These are phyloP conservation scores for Phaeosphaeria sp. DNA, from an alignment of 2,329 filamentous ascomycete species.

Conservation along the genomic window DNA sequence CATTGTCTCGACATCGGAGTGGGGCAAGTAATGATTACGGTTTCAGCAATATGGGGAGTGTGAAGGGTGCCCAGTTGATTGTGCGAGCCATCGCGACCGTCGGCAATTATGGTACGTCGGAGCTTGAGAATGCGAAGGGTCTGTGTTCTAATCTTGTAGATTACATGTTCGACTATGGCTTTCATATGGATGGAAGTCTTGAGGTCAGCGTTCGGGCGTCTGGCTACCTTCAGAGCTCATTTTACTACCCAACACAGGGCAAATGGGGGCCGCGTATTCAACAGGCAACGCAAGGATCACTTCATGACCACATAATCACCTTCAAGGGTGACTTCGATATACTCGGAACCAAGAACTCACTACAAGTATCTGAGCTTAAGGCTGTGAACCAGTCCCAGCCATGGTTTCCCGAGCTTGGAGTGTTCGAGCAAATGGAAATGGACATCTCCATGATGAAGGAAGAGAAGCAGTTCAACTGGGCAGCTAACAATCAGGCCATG, in stretches of 20 bases:
- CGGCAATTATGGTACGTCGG: conserved; percentile 47
- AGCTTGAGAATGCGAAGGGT: too few species aligned
- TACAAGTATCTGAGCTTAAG: conserved; percentile 42
- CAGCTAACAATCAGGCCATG: conserved; percentile 53
- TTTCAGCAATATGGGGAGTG: conserved; percentile 30
- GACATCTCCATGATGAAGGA: conserved; percentile 40
- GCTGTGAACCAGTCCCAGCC: conserved; percentile 29
- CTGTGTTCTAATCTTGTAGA: conserved; percentile 32
- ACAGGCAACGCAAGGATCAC: conserved; percentile 44
- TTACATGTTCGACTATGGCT: conserved; percentile 40
- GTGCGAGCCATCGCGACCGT: conserved; percentile 51
- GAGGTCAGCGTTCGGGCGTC: conserved; percentile 43
- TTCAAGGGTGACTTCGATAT: conserved; percentile 53
- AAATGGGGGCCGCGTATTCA: conserved; percentile 50
- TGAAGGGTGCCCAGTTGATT: conserved; percentile 44
- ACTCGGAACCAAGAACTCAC: conserved; percentile 40
- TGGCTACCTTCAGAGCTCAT: conserved; percentile 40
- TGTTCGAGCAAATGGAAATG: conserved; percentile 39
- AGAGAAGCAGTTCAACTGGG: conserved; percentile 60
- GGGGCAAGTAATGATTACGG: conserved; percentile 25
- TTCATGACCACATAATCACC: conserved; percentile 50
- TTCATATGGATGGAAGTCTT: conserved; percentile 43
- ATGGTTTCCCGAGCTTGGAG: conserved; percentile 45
- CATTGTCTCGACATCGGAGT: conserved; percentile 43
- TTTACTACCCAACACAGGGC: conserved; percentile 40